These are phyloP conservation scores for Trichoderma guizhouense DNA, from an alignment of 2,329 filamentous ascomycete species.

Conservation along the genomic window DNA sequence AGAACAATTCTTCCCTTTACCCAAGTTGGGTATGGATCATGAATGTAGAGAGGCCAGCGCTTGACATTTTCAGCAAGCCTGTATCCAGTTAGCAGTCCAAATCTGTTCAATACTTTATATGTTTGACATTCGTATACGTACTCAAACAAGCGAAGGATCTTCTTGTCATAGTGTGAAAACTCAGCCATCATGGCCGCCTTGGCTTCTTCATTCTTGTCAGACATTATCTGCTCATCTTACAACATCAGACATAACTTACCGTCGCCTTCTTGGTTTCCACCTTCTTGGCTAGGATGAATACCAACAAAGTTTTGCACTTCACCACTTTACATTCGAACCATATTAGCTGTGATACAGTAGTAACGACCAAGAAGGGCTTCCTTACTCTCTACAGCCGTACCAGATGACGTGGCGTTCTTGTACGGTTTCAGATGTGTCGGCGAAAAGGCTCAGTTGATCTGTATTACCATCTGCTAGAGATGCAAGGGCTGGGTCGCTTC, in stretches of 20 bases:
- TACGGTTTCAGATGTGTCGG: background rate
- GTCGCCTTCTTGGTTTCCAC: background rate
- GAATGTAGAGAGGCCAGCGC: background rate
- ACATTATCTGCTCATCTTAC: background rate
- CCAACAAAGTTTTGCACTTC: background rate
- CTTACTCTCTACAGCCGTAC: background rate
- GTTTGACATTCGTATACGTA: background rate
- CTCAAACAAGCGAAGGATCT: background rate
- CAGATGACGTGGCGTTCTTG: background rate
- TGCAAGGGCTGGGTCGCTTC: background rate
- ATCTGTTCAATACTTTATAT: background rate
- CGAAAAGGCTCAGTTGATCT: background rate
- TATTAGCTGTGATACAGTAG: background rate
- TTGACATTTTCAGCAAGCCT: background rate
- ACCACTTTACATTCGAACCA: background rate
- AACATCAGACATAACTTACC: background rate
- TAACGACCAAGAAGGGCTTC: background rate
- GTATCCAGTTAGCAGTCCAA: background rate
- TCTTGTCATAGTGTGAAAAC: background rate
- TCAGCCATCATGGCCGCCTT: background rate
- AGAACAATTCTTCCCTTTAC: background rate
- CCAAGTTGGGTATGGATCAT: background rate
- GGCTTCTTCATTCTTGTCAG: background rate
- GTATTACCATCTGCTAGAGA: background rate
- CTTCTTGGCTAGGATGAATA: background rate